Percentiles rank a stretch among this genome's conserved stretches.
Conservation (phyloP, 1,284 basidiomycete genomes). For the Puccinia novopanici region DNA sequence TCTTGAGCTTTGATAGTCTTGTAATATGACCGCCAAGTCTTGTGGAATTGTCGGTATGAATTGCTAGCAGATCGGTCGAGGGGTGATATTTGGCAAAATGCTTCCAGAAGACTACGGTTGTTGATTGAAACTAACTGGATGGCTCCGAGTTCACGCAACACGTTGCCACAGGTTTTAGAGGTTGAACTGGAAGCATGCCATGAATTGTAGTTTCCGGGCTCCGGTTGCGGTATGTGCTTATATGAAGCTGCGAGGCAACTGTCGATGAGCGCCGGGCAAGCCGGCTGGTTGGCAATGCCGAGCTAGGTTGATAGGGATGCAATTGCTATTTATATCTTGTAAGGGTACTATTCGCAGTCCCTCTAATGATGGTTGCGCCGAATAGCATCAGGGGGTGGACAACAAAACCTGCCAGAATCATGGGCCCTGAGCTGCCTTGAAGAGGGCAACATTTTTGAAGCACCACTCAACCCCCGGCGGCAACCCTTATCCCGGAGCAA, state of each 20-base stretch:
- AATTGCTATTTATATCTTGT: not conserved
- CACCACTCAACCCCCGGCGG: not conserved
- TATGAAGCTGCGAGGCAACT: slow-evolving; percentile 13
- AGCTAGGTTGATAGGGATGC: not conserved
- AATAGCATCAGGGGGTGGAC: not conserved
- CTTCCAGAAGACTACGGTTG: not conserved
- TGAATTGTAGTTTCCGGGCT: slow-evolving; percentile 8
- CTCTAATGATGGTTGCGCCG: not conserved
- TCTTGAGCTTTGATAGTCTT: not conserved
- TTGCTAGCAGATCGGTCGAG: not conserved
- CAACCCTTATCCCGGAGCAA: not conserved
- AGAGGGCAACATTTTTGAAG: not conserved
- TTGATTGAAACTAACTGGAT: not conserved
- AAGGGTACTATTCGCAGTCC: not conserved
- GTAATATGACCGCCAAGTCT: not conserved
- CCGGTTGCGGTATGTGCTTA: slow-evolving; percentile 1
- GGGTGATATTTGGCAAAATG: not conserved
- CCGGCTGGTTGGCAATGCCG: not conserved
- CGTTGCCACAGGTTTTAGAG: not conserved
- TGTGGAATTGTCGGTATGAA: not conserved
- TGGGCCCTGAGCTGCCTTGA: not conserved
- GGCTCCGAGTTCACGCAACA: not conserved
- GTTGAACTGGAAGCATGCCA: too few species aligned
- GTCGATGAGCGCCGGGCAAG: slow-evolving; percentile 8
- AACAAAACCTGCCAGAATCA: not conserved